phyloP scores from a whole-genome alignment of 768 basidiomycete genomes.

The Chalciporus piperatus region DNA sequence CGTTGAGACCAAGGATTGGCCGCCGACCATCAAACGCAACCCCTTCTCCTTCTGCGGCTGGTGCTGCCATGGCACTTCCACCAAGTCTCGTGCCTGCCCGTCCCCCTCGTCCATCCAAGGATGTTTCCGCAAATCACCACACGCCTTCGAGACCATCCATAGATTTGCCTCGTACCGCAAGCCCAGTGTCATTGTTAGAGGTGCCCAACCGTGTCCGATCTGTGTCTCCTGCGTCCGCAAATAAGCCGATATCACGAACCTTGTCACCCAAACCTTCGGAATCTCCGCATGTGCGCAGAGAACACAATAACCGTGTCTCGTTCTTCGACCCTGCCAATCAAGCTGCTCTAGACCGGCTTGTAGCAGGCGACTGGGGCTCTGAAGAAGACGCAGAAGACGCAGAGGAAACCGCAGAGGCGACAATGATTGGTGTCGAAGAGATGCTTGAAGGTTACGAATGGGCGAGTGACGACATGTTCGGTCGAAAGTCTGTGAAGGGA shows the following conservation, averaged over 20 bases:
- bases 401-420: conserved; percentile 75
- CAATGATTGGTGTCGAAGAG: conserved; percentile 91
- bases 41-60: conserved; percentile 30
- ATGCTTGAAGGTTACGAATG: conserved; percentile 99
- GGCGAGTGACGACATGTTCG: conserved; percentile 78
- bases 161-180: conserved; percentile 17
- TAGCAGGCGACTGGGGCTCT: conserved; percentile 43
- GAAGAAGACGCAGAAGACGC: conserved; percentile 56
- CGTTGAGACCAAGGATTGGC: conserved; percentile 32
- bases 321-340: conserved; percentile 83
- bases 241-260: conserved; percentile 28
- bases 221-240: conserved; percentile 14
- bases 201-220: conserved; percentile 15
- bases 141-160: conserved; percentile 17
- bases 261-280: conserved; percentile 34
- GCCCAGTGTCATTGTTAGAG: conserved; percentile 16
- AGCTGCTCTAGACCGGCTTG: conserved; percentile 64
- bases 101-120: conserved; percentile 16
- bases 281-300: conserved; percentile 39
- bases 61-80: conserved; percentile 17
- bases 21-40: conserved; percentile 48
- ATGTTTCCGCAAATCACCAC: conserved; percentile 2
- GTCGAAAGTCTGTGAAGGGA: conserved; percentile 59
- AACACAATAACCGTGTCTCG: conserved; percentile 71
- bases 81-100: conserved; percentile 26